These are phyloP conservation scores for Arabidopsis lyrata DNA, from an alignment of 441 rosid genomes.

Conservation along the genomic window DNA sequence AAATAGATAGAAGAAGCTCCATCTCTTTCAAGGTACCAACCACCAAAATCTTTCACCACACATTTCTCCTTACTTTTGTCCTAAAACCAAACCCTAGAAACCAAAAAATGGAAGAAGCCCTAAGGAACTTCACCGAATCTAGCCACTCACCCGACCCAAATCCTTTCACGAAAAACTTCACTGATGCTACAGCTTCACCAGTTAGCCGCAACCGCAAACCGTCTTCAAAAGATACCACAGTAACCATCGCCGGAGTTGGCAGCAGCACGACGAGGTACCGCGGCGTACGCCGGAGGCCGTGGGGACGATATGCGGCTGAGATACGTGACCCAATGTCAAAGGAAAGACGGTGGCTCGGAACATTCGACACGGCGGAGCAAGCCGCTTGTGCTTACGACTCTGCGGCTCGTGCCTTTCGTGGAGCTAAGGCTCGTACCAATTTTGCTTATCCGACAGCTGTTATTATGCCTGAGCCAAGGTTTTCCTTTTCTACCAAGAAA, in stretches of 20 bases:
- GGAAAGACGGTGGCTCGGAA: conserved; percentile 96
- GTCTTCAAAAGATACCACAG: conserved; percentile 23
- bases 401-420: conserved; percentile 90
- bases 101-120: conserved; percentile 74
- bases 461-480: conserved; percentile 34
- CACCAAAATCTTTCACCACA: neutral
- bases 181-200: conserved; percentile 1
- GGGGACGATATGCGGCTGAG: conserved; percentile 99
- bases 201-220: conserved; percentile 46
- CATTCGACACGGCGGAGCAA: conserved; percentile 95
- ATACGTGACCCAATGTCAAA: conserved; percentile 88
- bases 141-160: conserved; percentile 34
- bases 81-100: conserved; percentile 5
- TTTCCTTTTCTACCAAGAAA: conserved; percentile 30
- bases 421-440: conserved; percentile 86
- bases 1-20: conserved; percentile 26
- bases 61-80: neutral
- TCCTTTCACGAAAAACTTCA: conserved; percentile 34
- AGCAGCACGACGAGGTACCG: conserved; percentile 69
- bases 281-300: conserved; percentile 90
- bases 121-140: conserved; percentile 54
- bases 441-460: conserved; percentile 62
- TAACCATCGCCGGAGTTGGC: conserved; percentile 37
- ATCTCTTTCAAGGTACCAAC: neutral
- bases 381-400: conserved; percentile 94